Conservation (phyloP, 257 asterid genomes). For the Striga asiatica region DNA sequence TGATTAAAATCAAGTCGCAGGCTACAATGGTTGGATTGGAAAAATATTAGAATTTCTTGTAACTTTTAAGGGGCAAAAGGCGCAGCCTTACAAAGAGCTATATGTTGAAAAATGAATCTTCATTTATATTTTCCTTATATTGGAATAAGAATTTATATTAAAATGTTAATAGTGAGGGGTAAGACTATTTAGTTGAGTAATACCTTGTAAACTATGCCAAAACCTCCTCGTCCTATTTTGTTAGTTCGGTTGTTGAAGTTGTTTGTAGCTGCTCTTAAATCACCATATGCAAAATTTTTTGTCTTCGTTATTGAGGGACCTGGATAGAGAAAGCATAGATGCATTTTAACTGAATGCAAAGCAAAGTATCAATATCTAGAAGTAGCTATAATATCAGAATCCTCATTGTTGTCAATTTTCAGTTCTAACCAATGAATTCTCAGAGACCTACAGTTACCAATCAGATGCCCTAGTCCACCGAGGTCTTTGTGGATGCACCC, state of each 20-base stretch:
- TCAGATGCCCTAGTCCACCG: neutral
- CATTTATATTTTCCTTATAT: neutral
- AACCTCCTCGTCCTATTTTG: constrained; percentile 90
- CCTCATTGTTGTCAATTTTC: neutral
- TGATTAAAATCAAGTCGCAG: neutral
- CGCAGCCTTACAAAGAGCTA: constrained; percentile 5
- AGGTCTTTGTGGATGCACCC: too few species aligned
- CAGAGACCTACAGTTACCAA: neutral
- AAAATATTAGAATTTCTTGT: neutral
- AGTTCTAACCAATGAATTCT: neutral
- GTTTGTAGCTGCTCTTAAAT: constrained; percentile 53
- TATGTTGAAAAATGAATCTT: constrained; percentile 4
- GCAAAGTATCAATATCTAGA: neutral
- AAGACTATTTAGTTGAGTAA: constrained; percentile 7
- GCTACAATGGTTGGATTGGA: constrained; percentile 1
- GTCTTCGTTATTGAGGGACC: constrained; percentile 34
- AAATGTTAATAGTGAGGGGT: neutral
- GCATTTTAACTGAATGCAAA: neutral
- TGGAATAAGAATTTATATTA: constrained; percentile 1
- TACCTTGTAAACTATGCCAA: constrained; percentile 91
- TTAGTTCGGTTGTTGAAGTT: constrained; percentile 49
- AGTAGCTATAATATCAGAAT: neutral
- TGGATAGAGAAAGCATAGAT: constrained; percentile 23
- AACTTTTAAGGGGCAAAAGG: too few species aligned
- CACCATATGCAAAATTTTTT: constrained; percentile 51